Percentiles rank a stretch among this genome's conserved stretches.
These are phyloP conservation scores for Tephrocybe rancida DNA, from an alignment of 768 basidiomycete species.

Conservation along the genomic window DNA sequence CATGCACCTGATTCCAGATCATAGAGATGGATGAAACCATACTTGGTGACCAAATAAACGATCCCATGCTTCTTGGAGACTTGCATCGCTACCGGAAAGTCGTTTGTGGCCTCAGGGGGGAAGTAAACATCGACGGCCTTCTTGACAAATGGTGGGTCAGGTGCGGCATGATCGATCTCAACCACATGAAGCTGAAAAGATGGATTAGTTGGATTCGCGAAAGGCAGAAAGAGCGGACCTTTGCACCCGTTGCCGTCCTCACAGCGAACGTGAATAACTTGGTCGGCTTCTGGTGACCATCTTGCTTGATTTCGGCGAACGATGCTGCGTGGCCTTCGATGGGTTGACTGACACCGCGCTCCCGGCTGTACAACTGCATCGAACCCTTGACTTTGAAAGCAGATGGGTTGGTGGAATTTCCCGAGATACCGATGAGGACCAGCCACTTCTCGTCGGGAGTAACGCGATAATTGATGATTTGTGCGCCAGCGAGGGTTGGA, in stretches of 20 bases:
- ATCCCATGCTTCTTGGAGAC: constrained; percentile 97
- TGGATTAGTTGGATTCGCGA: not conserved
- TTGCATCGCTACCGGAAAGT: constrained; percentile 99
- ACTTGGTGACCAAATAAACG: constrained; percentile 97
- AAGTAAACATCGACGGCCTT: constrained; percentile 99
- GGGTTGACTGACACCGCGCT: constrained; percentile 92
- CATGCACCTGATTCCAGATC: constrained; percentile 97
- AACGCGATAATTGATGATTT: constrained; percentile 98
- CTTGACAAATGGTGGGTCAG: constrained; percentile 92
- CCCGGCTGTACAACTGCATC: constrained; percentile 95
- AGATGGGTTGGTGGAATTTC: constrained; percentile 88
- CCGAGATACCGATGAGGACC: constrained; percentile 93
- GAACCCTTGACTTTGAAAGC: constrained; percentile 99
- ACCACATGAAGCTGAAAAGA: constrained; percentile 86
- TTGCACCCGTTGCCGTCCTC: constrained; percentile 95
- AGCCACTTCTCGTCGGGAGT: constrained; percentile 97
- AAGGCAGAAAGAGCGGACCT: constrained; percentile 50
- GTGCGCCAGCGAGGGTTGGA: constrained; percentile 88
- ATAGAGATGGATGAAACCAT: constrained; percentile 98
- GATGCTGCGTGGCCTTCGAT: constrained; percentile 99
- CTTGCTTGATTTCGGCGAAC: constrained; percentile 90
- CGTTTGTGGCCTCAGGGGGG: constrained; percentile 96
- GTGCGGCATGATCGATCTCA: constrained; percentile 94
- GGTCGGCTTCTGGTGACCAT: constrained; percentile 81
- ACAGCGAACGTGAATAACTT: constrained; percentile 97